These are phyloP conservation scores for Termitomyces bulborhizus DNA, from an alignment of 768 basidiomycete genomes.

Conservation along the genomic window DNA sequence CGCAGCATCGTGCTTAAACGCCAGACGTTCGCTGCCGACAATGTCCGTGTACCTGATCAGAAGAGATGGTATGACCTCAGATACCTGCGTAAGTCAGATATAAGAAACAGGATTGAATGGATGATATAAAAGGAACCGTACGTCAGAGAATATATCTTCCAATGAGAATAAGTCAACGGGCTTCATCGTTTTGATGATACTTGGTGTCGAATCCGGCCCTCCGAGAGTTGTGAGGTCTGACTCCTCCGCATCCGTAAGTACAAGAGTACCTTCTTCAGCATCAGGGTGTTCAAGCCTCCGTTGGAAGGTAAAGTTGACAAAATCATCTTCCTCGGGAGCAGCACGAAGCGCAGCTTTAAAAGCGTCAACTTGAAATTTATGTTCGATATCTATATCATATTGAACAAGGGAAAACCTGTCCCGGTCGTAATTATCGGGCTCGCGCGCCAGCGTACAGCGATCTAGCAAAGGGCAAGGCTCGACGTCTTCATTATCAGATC, in stretches of 20 bases:
- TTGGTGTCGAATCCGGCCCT: neutral
- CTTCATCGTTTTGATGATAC: neutral
- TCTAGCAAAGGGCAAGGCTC: neutral
- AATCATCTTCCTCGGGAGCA: neutral
- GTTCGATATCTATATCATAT: constrained; percentile 4
- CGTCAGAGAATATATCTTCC: constrained; percentile 5
- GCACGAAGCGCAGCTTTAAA: constrained; percentile 3
- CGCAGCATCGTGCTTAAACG: constrained; percentile 1
- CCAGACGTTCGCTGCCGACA: constrained; percentile 3
- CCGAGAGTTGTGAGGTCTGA: neutral
- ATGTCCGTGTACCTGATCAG: constrained; percentile 10
- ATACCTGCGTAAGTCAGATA: neutral
- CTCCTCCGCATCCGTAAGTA: neutral
- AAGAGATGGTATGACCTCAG: constrained; percentile 7
- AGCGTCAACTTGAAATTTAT: neutral
- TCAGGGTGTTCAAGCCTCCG: neutral
- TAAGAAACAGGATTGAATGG: neutral
- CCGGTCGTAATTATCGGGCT: constrained; percentile 1
- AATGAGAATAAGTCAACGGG: constrained; percentile 6
- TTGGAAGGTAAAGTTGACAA: constrained; percentile 2
- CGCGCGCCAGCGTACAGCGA: neutral
- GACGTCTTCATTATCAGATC: neutral
- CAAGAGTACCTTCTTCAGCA: neutral
- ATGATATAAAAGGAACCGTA: neutral
- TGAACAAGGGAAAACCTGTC: neutral